phyloP scores from a whole-genome alignment of 192 early-diverging fungal genomes.

The Umbelopsis vinacea region DNA sequence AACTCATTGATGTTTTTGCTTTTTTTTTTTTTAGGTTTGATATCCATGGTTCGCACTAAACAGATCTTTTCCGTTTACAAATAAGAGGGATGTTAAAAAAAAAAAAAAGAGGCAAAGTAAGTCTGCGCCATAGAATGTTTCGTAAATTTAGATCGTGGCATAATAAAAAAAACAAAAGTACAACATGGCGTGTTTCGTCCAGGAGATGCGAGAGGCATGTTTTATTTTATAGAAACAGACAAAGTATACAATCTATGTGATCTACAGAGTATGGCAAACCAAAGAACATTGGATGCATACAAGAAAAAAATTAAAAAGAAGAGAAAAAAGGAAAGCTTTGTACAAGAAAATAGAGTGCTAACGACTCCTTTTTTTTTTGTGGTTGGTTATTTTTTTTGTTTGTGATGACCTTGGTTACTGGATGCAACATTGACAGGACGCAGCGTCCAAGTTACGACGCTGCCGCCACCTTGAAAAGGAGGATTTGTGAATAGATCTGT shows the following conservation, averaged over 20 bases:
- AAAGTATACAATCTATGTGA: constrained; percentile 6
- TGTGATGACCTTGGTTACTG: background rate
- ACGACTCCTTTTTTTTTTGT: too few species aligned
- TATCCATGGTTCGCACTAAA: constrained; percentile 16
- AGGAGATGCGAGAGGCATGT: background rate
- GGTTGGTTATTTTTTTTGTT: background rate
- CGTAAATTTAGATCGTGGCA: too few species aligned
- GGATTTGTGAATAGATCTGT: background rate
- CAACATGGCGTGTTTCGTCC: too few species aligned
- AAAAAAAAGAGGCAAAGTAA: too few species aligned
- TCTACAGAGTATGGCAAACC: constrained; percentile 3
- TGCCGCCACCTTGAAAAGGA: background rate
- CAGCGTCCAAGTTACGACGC: background rate
- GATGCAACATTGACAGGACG: background rate
- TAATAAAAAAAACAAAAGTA: too few species aligned
- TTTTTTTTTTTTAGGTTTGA: constrained; percentile 13
- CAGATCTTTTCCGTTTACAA: background rate
- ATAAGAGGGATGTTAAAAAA: too few species aligned
- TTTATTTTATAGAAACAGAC: background rate
- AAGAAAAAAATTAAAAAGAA: background rate
- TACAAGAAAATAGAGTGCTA: constrained; percentile 1
- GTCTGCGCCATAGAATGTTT: too few species aligned
- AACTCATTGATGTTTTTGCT: constrained; percentile 23
- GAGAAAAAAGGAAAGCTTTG: constrained; percentile 1
- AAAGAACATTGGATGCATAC: background rate